Base-by-base conservation (phyloP, 2,329 filamentous ascomycete species). In the Myriosclerotinia curreyana region DNA sequence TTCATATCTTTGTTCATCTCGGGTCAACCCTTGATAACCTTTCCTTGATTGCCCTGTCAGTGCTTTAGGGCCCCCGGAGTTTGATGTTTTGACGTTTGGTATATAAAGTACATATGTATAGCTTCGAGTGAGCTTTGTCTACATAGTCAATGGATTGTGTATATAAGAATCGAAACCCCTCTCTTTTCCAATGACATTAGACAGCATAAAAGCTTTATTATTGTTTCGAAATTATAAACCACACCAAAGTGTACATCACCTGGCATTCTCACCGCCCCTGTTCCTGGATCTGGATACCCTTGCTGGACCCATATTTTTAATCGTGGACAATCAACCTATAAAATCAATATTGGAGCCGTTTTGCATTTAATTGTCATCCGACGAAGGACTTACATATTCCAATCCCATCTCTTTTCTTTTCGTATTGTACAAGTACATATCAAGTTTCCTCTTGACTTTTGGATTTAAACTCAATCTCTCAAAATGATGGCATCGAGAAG, bases 401-500 rank as follows among this genome's bases (percentile, higher is more conserved):
- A n/a, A 44, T 31, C 40, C n/a, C 42, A 44, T 44, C 51, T 22
- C 22, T 49, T 50, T 22, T 40, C 31, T 15, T 42, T 31, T 56
- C 17, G 17, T 25, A 56, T 50, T 49, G 51, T 62, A 28, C 40
- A 56, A 36, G 28, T 56, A 31, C 28, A 31, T 31, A 34, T 62
- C 60, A 55, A 58, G 53, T 44, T 44, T 31, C 25, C 53, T 49
- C 60, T 46, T 44, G 48, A 54, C 49, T 50, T 31, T 58, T 22
- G 31, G 28, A 40, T 49, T 28, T 50, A 17, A 28, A 50, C 52
- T 42, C 31, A 52, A 42, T 12, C 25, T 48, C 34, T 63, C 52
- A 63, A 63, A 42, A 74, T 72, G 68, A 74, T 74, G 71, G 69
- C 73, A 48, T 68, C 72, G 63, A 73, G 72, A 73, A 70, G 73